A percentile compares a stretch with the other conserved stretches of the same genome.
These are phyloP conservation scores for Pythium sp. DNA, from an alignment of 352 stramenopile genomes.

Conservation along the genomic window DNA sequence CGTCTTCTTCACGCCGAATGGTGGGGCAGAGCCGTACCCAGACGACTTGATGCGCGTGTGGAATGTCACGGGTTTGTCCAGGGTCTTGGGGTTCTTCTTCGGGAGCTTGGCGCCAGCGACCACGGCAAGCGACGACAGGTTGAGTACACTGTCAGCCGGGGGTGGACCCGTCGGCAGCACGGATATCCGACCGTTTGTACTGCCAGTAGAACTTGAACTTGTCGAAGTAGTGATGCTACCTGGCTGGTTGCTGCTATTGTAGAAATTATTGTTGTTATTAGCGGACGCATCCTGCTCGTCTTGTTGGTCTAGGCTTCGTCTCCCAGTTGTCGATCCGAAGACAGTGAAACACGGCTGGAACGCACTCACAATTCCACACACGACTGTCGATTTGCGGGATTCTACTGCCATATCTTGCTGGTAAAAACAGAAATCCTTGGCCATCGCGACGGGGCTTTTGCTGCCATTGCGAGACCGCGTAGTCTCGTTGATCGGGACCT, in stretches of 20 bases:
- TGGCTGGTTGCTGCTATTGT: not conserved
- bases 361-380: conserved; percentile 56
- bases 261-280: not conserved
- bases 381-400: conserved; percentile 12
- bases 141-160: conserved; percentile 54
- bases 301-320: not conserved
- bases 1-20: conserved; percentile 27
- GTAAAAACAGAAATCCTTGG: conserved; percentile 59
- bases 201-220: not conserved
- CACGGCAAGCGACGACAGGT: conserved; percentile 36
- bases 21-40: conserved; percentile 53
- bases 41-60: conserved; percentile 78
- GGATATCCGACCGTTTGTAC: conserved; percentile 26
- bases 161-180: conserved; percentile 49
- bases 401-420: conserved; percentile 6
- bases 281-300: not conserved
- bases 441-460: conserved; percentile 33
- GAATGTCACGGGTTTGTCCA: conserved; percentile 82
- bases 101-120: conserved; percentile 14
- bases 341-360: conserved; percentile 71
- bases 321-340: conserved; percentile 2
- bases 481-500: conserved; percentile 15
- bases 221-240: not conserved
- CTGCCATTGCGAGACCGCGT: conserved; percentile 2
- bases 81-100: conserved; percentile 21